These are phyloP conservation scores for Gnetum montanum DNA, from an alignment of 75 land plant species.

Conservation along the genomic window DNA sequence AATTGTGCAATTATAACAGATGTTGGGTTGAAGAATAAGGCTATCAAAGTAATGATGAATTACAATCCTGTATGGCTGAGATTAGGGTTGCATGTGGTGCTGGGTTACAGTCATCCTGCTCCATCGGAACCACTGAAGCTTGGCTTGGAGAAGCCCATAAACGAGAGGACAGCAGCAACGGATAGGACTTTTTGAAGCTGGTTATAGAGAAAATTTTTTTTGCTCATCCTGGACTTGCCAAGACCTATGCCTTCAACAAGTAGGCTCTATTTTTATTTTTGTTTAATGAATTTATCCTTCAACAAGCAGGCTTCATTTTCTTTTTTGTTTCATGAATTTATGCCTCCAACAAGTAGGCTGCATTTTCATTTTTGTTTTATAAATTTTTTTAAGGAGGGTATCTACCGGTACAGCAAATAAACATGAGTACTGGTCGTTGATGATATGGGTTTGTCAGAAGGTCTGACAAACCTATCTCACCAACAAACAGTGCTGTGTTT, in stretches of 20 bases:
- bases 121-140: slow-evolving; percentile 7
- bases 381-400: too few species aligned
- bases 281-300: too few species aligned
- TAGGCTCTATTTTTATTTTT: too few species aligned
- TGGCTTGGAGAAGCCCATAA: not conserved
- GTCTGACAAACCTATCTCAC: too few species aligned
- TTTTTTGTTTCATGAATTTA: too few species aligned
- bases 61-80: slow-evolving; percentile 71
- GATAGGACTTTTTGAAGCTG: slow-evolving; percentile 46
- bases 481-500: too few species aligned
- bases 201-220: slow-evolving; percentile 67
- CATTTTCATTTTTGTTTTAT: too few species aligned
- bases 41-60: slow-evolving; percentile 42
- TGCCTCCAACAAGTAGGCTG: too few species aligned
- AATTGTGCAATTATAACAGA: slow-evolving; percentile 69
- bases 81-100: slow-evolving; percentile 59
- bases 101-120: slow-evolving; percentile 55
- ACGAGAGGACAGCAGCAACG: slow-evolving; percentile 13
- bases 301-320: too few species aligned
- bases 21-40: slow-evolving; percentile 61
- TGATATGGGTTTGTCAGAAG: too few species aligned
- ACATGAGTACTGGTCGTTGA: too few species aligned
- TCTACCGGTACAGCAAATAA: too few species aligned
- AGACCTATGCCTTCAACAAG: slow-evolving; percentile 64
- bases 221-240: slow-evolving; percentile 65